Conservation (phyloP, 31 red algal species). For the Pterothamnion heteromorphum region DNA sequence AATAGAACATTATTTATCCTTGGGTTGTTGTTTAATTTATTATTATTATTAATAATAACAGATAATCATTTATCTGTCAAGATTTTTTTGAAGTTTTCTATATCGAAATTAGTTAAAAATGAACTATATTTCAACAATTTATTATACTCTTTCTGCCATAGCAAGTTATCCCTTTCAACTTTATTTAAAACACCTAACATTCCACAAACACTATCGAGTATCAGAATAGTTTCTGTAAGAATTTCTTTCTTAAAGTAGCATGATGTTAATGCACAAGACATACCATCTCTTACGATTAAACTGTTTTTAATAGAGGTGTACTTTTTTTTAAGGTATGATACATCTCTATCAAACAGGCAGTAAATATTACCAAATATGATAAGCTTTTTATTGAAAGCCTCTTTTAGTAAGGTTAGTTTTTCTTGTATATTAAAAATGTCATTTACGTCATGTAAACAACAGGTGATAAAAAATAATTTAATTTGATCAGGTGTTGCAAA, state of each 20-base stretch:
- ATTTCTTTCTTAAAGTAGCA: conserved; percentile 31
- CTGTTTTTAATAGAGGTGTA: conserved; percentile 31
- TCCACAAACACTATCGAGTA: conserved; percentile 29
- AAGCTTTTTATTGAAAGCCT: conserved; percentile 31
- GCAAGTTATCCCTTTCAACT: conserved; percentile 29
- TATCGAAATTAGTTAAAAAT: conserved; percentile 32
- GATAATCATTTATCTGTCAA: conserved; percentile 31
- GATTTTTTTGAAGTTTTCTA: conserved; percentile 32
- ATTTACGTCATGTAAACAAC: conserved; percentile 31
- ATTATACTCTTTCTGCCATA: conserved; percentile 31
- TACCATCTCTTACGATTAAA: conserved; percentile 31
- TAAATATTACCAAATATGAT: conserved; percentile 32
- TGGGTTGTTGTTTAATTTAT: conserved; percentile 31
- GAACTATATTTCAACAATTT: conserved; percentile 32
- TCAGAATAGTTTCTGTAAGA: conserved; percentile 31
- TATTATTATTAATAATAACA: conserved; percentile 33
- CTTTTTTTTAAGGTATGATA: conserved; percentile 28
- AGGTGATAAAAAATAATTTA: conserved; percentile 32
- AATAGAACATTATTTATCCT: conserved; percentile 32
- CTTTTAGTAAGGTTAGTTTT: conserved; percentile 31
- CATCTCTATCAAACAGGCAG: conserved; percentile 29
- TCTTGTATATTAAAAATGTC: conserved; percentile 32
- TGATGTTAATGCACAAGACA: conserved; percentile 30
- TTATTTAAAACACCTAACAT: conserved; percentile 32
- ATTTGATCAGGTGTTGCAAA: background rate